Evolutionary conservation across 176 grass and related monocot species (phyloP).

Genomic region (Carex parvula): DNA sequence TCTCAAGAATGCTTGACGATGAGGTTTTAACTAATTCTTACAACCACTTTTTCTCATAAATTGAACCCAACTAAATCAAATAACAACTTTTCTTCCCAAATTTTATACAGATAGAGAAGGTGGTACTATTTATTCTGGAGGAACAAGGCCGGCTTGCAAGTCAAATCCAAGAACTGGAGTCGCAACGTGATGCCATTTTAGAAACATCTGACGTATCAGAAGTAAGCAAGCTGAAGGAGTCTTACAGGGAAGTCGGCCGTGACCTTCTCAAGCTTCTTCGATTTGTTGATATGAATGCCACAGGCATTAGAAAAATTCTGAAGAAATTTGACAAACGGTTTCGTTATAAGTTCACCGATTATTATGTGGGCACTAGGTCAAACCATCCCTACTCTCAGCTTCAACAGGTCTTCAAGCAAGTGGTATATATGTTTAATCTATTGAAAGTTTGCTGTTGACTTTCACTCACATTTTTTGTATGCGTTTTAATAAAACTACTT

Average conservation of each 20-base stretch:
- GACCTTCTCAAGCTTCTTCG: conserved; percentile 84
- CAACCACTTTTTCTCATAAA: background rate
- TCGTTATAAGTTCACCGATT: conserved; percentile 75
- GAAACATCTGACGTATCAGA: conserved; percentile 40
- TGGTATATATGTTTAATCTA: conserved; percentile 43
- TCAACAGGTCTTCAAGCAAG: conserved; percentile 94
- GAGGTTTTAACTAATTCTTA: conserved; percentile 46
- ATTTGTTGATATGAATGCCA: conserved; percentile 92
- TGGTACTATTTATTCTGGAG: conserved; percentile 84
- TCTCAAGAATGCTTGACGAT: conserved; percentile 84
- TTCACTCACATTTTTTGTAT: background rate
- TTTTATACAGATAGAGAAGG: conserved; percentile 74
- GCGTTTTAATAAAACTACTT: conserved; percentile 31
- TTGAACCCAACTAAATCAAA: conserved; percentile 9
- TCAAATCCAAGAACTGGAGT: conserved; percentile 65
- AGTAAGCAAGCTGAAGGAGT: conserved; percentile 53
- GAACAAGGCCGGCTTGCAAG: conserved; percentile 84
- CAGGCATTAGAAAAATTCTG: conserved; percentile 86
- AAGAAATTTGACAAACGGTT: conserved; percentile 96
- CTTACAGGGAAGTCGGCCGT: conserved; percentile 55
- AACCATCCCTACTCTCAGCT: conserved; percentile 93
- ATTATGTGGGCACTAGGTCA: conserved; percentile 76
- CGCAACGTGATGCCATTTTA: conserved; percentile 31
- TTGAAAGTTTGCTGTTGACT: background rate
- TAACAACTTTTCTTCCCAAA: conserved; percentile 4